Percentiles rank a stretch among this genome's conserved stretches.
Evolutionary conservation across 768 basidiomycete species (phyloP).

Genomic region (Russula vinacea): DNA sequence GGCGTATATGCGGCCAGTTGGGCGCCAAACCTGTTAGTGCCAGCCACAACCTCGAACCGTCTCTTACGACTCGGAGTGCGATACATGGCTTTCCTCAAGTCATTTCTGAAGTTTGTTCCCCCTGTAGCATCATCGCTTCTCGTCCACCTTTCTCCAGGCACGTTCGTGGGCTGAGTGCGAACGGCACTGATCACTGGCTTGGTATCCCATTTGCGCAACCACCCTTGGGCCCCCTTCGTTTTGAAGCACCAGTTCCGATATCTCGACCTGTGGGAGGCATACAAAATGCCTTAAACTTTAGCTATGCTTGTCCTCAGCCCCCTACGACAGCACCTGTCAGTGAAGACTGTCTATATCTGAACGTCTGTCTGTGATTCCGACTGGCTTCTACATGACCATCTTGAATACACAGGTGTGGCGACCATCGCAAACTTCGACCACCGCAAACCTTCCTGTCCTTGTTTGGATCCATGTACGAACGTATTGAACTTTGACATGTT

Average conservation of each 20-base stretch:
- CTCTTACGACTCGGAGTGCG: too few relatives aligned
- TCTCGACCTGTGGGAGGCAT: slow-evolving; percentile 35
- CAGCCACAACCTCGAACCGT: too few relatives aligned
- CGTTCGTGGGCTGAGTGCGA: slow-evolving; percentile 45
- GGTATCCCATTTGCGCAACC: slow-evolving; percentile 60
- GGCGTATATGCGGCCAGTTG: too few relatives aligned
- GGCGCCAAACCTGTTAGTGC: too few relatives aligned
- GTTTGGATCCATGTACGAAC: slow-evolving; percentile 39
- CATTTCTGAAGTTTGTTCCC: not conserved
- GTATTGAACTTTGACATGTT: not conserved
- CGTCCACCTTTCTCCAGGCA: slow-evolving; percentile 43
- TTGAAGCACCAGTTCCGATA: slow-evolving; percentile 52
- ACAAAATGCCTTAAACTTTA: slow-evolving; percentile 48
- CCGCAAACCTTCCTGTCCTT: slow-evolving; percentile 36
- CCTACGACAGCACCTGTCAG: slow-evolving; percentile 41
- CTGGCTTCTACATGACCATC: not conserved
- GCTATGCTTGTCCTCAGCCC: slow-evolving; percentile 55
- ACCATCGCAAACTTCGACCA: slow-evolving; percentile 31
- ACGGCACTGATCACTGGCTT: slow-evolving; percentile 54
- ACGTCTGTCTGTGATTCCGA: slow-evolving; percentile 38
- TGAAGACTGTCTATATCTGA: slow-evolving; percentile 57
- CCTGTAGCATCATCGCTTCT: slow-evolving; percentile 33
- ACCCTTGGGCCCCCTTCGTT: slow-evolving; percentile 53
- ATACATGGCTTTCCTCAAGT: not conserved
- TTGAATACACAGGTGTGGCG: slow-evolving; percentile 34